Evolutionary conservation across 2,329 filamentous ascomycete species (phyloP).

Genomic region (Hymenoscyphus linearis): DNA sequence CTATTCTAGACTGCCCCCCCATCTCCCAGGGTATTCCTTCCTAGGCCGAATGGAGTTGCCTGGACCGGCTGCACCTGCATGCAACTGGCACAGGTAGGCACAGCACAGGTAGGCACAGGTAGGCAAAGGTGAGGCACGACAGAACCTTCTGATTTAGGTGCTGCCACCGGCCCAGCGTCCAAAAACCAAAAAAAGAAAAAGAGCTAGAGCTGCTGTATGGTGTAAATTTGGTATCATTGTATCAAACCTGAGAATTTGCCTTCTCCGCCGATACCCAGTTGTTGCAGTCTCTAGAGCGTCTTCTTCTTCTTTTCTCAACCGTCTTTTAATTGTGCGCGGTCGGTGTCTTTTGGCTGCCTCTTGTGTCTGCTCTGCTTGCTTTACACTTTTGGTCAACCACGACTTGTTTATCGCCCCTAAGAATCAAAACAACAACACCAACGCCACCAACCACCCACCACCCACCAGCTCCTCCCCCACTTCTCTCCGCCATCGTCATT

Average conservation of each 20-base stretch:
- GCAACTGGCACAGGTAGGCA: too few relatives aligned
- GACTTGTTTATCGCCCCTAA: neutral
- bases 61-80: too few relatives aligned
- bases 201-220: neutral
- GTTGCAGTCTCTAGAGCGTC: neutral
- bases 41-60: too few relatives aligned
- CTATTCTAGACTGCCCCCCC: too few relatives aligned
- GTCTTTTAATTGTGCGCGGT: neutral
- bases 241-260: slow-evolving; percentile 2
- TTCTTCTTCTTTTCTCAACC: neutral
- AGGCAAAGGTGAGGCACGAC: neutral
- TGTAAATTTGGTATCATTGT: neutral
- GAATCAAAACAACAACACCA: neutral
- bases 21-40: too few relatives aligned
- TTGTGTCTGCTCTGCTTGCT: neutral
- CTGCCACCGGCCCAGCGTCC: too few relatives aligned
- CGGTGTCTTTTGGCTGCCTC: neutral
- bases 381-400: neutral
- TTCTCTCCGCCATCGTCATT: neutral
- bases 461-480: neutral
- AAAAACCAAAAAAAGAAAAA: too few relatives aligned
- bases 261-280: neutral
- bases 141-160: neutral
- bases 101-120: too few relatives aligned
- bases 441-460: neutral